These are phyloP conservation scores for Westerdykella ornata DNA, from an alignment of 2,329 filamentous ascomycete genomes.

Conservation along the genomic window DNA sequence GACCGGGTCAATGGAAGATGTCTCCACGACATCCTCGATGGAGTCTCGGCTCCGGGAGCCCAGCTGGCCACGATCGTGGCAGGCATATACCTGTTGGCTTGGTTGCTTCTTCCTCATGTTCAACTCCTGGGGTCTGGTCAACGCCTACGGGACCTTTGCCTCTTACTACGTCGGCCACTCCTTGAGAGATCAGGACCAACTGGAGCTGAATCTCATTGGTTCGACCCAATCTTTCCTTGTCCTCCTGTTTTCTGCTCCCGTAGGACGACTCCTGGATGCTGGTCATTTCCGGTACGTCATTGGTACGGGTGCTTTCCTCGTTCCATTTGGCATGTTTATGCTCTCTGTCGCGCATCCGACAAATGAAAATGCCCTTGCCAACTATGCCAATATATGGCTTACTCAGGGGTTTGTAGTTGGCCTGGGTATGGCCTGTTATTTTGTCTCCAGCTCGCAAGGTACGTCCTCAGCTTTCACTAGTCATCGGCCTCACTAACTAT, in stretches of 20 bases:
- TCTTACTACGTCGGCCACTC: constrained; percentile 46
- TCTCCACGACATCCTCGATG: constrained; percentile 12
- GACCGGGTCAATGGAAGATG: constrained; percentile 19
- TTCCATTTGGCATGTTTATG: constrained; percentile 42
- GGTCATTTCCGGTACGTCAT: constrained; percentile 39
- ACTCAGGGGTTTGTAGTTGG: constrained; percentile 45
- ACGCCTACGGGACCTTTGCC: constrained; percentile 46
- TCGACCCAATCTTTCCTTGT: constrained; percentile 45
- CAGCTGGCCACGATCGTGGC: constrained; percentile 42
- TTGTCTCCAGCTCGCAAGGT: constrained; percentile 48
- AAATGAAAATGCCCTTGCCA: constrained; percentile 31
- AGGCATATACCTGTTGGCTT: constrained; percentile 41
- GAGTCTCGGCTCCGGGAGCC: constrained; percentile 22
- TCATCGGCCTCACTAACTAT: constrained; percentile 6
- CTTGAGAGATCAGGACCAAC: constrained; percentile 35
- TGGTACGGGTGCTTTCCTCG: constrained; percentile 38
- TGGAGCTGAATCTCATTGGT: constrained; percentile 44
- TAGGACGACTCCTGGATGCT: constrained; percentile 47
- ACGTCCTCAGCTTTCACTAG: constrained; percentile 11
- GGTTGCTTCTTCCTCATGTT: constrained; percentile 49
- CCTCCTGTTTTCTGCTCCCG: constrained; percentile 40
- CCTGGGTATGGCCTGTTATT: constrained; percentile 49
- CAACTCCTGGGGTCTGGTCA: constrained; percentile 45
- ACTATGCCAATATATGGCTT: constrained; percentile 41
- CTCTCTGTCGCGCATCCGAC: constrained; percentile 40